Conservation (phyloP, 345 rosid species). For the Hibiscus mutabilis region DNA sequence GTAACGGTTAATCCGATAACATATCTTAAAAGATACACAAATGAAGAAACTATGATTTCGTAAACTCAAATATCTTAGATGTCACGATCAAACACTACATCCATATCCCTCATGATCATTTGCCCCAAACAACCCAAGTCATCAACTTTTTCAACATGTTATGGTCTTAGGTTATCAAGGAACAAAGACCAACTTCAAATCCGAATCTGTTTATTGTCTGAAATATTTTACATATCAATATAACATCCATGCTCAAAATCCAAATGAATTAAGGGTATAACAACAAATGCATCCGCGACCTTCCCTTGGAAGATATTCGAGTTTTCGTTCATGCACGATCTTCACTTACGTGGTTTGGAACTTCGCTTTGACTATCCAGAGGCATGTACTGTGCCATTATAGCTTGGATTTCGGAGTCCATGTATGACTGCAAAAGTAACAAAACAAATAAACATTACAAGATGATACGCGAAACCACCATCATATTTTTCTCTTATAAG, state of each 20-base stretch:
- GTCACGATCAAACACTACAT: no score
- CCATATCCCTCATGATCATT: no score
- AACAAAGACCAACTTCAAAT: slow-evolving; percentile 18
- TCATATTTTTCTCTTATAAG: no score
- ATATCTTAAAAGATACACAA: no score
- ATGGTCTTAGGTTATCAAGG: slow-evolving; percentile 5
- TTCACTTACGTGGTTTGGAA: slow-evolving; percentile 52
- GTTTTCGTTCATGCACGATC: slow-evolving; percentile 40
- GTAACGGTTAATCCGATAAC: no score
- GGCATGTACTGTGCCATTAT: slow-evolving; percentile 99
- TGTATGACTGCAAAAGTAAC: slow-evolving; percentile 58
- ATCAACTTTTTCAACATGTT: slow-evolving; percentile 20
- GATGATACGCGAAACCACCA: no score
- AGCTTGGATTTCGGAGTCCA: slow-evolving; percentile 97
- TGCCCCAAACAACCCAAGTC: slow-evolving; percentile 13
- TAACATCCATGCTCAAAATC: slow-evolving; percentile 12
- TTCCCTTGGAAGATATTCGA: background rate
- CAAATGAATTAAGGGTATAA: background rate
- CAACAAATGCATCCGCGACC: background rate
- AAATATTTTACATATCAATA: slow-evolving; percentile 13
- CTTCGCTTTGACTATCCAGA: slow-evolving; percentile 74
- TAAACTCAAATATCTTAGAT: no score
- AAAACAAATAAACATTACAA: background rate
- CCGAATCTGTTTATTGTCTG: slow-evolving; percentile 20
- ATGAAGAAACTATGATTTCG: no score